Conservation (phyloP, 2,329 filamentous ascomycete genomes). For the Colletotrichum camelliae region DNA sequence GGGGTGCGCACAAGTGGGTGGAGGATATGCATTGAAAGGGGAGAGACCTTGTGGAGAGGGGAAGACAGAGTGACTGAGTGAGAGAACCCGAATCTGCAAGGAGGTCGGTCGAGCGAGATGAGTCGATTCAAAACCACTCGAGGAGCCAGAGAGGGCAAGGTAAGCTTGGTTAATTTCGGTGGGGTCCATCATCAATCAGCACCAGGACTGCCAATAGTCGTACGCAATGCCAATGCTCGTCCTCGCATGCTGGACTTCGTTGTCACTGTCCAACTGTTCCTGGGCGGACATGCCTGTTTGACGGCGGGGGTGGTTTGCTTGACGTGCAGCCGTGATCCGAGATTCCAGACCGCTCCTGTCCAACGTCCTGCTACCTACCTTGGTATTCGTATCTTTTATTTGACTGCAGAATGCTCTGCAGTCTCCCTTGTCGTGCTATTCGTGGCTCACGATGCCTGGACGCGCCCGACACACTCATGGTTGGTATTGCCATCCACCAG, state of each 20-base stretch:
- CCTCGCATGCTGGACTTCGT: neutral
- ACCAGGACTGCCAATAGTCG: neutral
- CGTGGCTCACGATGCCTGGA: neutral
- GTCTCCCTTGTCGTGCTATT: neutral
- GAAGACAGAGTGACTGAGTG: neutral
- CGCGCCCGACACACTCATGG: neutral
- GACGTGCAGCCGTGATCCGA: slow-evolving; percentile 11
- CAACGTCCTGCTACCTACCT: neutral
- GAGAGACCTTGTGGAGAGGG: neutral
- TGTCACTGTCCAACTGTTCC: neutral
- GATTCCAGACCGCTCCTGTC: slow-evolving; percentile 7
- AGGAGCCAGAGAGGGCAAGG: neutral
- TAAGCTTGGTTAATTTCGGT: slow-evolving; percentile 5
- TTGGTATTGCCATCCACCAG: neutral
- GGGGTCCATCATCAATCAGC: neutral
- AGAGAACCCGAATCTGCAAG: slow-evolving; percentile 4
- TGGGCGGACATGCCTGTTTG: neutral
- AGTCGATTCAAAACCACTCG: slow-evolving; percentile 5
- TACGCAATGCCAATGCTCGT: slow-evolving; percentile 4
- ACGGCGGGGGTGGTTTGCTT: neutral
- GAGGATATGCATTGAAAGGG: slow-evolving; percentile 14
- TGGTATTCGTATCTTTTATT: slow-evolving; percentile 4
- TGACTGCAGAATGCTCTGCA: slow-evolving; percentile 1
- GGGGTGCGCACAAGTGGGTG: slow-evolving; percentile 1
- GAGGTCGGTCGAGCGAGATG: slow-evolving; percentile 20